Evolutionary conservation across 139 green algal genomes (phyloP).

Genomic region (Yamagishiella unicocca): DNA sequence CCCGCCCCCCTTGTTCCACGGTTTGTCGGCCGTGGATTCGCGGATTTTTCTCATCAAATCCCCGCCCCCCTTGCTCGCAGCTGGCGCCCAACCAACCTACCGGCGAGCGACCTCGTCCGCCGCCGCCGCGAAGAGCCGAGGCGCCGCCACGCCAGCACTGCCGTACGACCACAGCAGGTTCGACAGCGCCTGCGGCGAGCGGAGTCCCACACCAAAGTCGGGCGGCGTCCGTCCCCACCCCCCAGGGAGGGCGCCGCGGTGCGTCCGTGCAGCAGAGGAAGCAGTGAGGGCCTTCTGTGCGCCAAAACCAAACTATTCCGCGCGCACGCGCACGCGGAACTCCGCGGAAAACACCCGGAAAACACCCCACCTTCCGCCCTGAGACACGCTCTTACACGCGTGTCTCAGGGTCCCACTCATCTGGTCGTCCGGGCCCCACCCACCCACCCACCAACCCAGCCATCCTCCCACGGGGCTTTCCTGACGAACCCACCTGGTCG

Average conservation of each 20-base stretch:
- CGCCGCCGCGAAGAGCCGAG: constrained; percentile 3
- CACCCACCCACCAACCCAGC: background rate
- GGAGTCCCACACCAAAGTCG: background rate
- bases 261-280: background rate
- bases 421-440: background rate
- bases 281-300: too few species aligned
- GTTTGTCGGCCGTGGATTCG: too few species aligned
- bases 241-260: background rate
- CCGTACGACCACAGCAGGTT: constrained; percentile 37
- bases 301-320: background rate
- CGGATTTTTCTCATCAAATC: too few species aligned
- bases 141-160: background rate
- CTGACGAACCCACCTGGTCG: constrained; percentile 10
- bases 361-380: too few species aligned
- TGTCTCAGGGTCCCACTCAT: background rate
- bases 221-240: background rate
- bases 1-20: too few species aligned
- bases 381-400: background rate
- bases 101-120: constrained; percentile 15
- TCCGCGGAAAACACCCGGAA: background rate
- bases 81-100: too few species aligned
- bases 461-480: background rate
- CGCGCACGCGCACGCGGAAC: background rate
- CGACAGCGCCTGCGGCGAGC: background rate
- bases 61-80: too few species aligned